Percentiles rank a stretch among this genome's conserved stretches.
Evolutionary conservation across 208 protist genomes (phyloP).

Genomic region (Leishmania turanica): DNA sequence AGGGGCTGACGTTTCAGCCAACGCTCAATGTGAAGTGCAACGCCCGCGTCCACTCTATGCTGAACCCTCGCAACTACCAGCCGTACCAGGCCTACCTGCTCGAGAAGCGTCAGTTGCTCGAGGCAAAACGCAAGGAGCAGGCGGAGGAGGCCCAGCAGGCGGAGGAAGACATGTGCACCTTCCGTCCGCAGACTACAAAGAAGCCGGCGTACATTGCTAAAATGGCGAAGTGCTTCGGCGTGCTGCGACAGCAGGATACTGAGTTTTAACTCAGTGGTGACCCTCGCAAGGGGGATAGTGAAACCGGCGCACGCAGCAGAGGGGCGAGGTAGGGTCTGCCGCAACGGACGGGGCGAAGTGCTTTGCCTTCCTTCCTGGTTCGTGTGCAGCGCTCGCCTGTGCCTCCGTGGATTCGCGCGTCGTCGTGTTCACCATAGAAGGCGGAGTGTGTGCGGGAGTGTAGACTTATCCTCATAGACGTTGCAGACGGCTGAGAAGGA

Average conservation of each 20-base stretch:
- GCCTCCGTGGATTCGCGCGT: not conserved
- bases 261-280: conserved; percentile 31
- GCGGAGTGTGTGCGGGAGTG: not conserved
- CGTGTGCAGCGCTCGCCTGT: not conserved
- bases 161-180: conserved; percentile 60
- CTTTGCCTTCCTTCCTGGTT: not conserved
- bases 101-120: conserved; percentile 32
- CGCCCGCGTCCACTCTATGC: conserved; percentile 46
- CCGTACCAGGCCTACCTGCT: conserved; percentile 45
- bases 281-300: not conserved
- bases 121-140: conserved; percentile 30
- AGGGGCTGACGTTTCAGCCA: conserved; percentile 45
- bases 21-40: conserved; percentile 50
- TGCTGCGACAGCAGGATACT: conserved; percentile 56
- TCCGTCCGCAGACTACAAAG: conserved; percentile 65
- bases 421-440: not conserved
- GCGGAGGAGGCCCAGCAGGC: conserved; percentile 36
- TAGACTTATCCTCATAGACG: not conserved
- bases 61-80: conserved; percentile 53
- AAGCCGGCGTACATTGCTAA: conserved; percentile 68
- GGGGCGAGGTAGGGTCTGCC: not conserved
- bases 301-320: not conserved
- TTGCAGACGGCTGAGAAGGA: not conserved
- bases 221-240: conserved; percentile 76
- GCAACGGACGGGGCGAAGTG: not conserved